Evolutionary conservation across 2,329 filamentous ascomycete species (phyloP).

Genomic region (Diaporthe ilicicola): DNA sequence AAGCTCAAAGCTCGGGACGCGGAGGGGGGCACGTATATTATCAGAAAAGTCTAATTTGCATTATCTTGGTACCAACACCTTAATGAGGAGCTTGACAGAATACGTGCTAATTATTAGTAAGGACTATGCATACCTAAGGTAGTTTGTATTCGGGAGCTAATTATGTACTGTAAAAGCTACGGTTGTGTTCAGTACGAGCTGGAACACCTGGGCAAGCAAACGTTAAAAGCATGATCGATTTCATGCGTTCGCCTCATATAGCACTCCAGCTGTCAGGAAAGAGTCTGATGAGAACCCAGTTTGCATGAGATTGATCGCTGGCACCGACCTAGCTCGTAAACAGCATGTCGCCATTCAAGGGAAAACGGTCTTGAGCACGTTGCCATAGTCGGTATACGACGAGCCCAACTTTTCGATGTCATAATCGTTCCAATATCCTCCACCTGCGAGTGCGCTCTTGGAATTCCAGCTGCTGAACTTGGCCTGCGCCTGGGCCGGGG

Average conservation of each 20-base stretch:
- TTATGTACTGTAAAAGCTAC: background rate
- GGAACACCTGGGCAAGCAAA: too few species aligned
- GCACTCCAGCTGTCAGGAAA: too few species aligned
- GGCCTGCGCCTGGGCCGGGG: constrained; percentile 45
- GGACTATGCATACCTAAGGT: background rate
- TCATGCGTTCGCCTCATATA: background rate
- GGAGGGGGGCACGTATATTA: background rate
- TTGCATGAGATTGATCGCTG: background rate
- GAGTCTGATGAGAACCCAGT: background rate
- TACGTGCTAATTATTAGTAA: background rate
- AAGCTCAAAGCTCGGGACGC: too few species aligned
- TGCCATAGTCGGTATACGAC: constrained; percentile 6
- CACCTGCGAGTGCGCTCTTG: constrained; percentile 44
- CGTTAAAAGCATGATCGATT: background rate
- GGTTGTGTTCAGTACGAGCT: background rate
- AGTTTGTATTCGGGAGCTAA: background rate
- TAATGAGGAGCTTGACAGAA: background rate
- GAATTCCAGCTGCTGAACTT: constrained; percentile 47
- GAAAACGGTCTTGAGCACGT: constrained; percentile 4
- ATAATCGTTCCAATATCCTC: constrained; percentile 56
- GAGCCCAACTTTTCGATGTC: background rate
- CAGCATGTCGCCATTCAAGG: background rate
- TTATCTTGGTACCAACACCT: background rate
- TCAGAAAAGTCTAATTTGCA: background rate
- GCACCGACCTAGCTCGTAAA: background rate